Evolutionary conservation across 192 early-diverging fungal species (phyloP).

Genomic region (Pilobolus umbonatus): DNA sequence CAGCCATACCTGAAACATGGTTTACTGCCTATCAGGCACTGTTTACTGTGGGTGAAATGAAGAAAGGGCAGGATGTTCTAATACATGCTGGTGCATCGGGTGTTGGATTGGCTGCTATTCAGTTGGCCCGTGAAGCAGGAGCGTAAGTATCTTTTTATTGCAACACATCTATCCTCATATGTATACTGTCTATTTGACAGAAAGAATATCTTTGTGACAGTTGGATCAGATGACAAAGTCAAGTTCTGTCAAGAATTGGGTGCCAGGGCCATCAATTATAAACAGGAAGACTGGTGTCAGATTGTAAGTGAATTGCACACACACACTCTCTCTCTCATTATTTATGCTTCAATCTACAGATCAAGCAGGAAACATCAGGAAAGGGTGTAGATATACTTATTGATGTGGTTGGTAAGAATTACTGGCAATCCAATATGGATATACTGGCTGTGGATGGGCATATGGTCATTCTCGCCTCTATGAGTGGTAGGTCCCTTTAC

Average conservation of each 20-base stretch:
- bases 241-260: slow-evolving; percentile 60
- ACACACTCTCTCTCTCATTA: background rate
- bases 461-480: slow-evolving; percentile 66
- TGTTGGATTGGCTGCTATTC: slow-evolving; percentile 76
- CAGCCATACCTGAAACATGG: slow-evolving; percentile 75
- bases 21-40: slow-evolving; percentile 77
- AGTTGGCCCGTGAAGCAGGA: slow-evolving; percentile 62
- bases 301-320: slow-evolving; percentile 19
- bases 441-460: slow-evolving; percentile 64
- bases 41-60: slow-evolving; percentile 49
- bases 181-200: slow-evolving; percentile 11
- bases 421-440: slow-evolving; percentile 45
- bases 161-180: background rate
- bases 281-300: slow-evolving; percentile 56
- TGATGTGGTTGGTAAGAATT: slow-evolving; percentile 67
- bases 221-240: slow-evolving; percentile 60
- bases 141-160: slow-evolving; percentile 34
- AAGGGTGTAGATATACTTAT: slow-evolving; percentile 71
- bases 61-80: slow-evolving; percentile 60
- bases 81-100: slow-evolving; percentile 78
- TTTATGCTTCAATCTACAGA: slow-evolving; percentile 22
- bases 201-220: slow-evolving; percentile 64
- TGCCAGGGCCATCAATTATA: slow-evolving; percentile 76
- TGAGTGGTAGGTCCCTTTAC: slow-evolving; percentile 52
- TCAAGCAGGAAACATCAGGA: slow-evolving; percentile 48